Conservation (phyloP, 331 rosid genomes). For the Malus hybrid region DNA sequence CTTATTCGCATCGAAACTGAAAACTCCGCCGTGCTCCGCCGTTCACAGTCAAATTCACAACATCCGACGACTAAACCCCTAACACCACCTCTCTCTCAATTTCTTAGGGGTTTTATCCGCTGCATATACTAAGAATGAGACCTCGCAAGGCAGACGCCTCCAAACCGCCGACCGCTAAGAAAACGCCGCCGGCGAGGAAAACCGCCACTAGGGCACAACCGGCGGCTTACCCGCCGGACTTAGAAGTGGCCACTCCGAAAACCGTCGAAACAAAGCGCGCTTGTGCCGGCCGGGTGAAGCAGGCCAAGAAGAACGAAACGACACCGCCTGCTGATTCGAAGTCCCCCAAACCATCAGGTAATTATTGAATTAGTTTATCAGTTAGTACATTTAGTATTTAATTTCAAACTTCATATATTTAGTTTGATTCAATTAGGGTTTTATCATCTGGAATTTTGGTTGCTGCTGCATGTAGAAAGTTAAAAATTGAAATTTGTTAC, state of each 20-base stretch:
- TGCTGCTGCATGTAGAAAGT: background rate
- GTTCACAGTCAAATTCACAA: background rate
- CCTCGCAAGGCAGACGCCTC: constrained; percentile 43
- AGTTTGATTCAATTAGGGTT: background rate
- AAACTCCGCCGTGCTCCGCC: background rate
- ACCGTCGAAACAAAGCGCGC: constrained; percentile 28
- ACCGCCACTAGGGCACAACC: constrained; percentile 31
- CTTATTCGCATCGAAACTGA: background rate
- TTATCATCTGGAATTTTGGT: background rate
- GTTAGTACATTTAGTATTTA: background rate
- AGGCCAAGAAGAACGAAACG: constrained; percentile 33
- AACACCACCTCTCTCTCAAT: background rate
- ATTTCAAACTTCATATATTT: background rate
- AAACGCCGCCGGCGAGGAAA: constrained; percentile 45
- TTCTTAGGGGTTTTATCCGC: background rate
- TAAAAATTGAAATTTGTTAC: background rate
- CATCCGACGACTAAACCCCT: background rate
- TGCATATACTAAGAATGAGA: constrained; percentile 26
- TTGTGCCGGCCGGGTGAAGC: constrained; percentile 25
- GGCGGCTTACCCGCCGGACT: background rate
- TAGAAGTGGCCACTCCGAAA: constrained; percentile 7
- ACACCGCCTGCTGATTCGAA: constrained; percentile 25
- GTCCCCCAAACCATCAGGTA: constrained; percentile 35
- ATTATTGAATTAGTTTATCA: background rate
- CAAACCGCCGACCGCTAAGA: constrained; percentile 36